Conservation (phyloP, 2,329 filamentous ascomycete species). For the Chaetomiaceae sp. region DNA sequence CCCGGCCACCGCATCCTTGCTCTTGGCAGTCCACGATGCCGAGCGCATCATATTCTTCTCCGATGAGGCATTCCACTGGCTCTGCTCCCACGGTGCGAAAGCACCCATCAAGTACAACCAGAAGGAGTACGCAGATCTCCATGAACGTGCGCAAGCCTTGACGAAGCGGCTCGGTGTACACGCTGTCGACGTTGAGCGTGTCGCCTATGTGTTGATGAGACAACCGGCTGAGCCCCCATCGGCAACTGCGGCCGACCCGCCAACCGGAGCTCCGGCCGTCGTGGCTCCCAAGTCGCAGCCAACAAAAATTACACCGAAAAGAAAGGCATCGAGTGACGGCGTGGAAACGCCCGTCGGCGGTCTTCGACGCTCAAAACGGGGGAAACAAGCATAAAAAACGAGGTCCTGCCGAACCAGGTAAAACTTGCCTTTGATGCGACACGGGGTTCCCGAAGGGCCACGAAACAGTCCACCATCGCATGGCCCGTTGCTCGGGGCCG, state of each 20-base stretch:
- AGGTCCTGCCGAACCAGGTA: constrained; percentile 9
- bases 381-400: constrained; percentile 17
- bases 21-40: constrained; percentile 60
- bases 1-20: constrained; percentile 69
- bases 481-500: too few species aligned
- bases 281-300: constrained; percentile 2
- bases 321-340: constrained; percentile 17
- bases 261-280: constrained; percentile 9
- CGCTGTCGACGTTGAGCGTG: constrained; percentile 62
- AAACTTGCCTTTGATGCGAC: constrained; percentile 5
- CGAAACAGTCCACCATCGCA: constrained; percentile 10
- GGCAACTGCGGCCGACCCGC: constrained; percentile 2
- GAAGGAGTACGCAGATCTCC: constrained; percentile 61
- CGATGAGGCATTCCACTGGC: constrained; percentile 72
- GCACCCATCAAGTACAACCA: constrained; percentile 60
- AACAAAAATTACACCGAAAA: constrained; percentile 20
- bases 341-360: constrained; percentile 7
- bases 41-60: constrained; percentile 65
- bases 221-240: constrained; percentile 14
- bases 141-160: constrained; percentile 37
- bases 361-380: constrained; percentile 22
- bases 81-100: constrained; percentile 48
- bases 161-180: constrained; percentile 44
- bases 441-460: constrained; percentile 17
- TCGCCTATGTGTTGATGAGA: constrained; percentile 62